Evolutionary conservation across 139 green algal genomes (phyloP).

Genomic region (Coccomyxa sp.): DNA sequence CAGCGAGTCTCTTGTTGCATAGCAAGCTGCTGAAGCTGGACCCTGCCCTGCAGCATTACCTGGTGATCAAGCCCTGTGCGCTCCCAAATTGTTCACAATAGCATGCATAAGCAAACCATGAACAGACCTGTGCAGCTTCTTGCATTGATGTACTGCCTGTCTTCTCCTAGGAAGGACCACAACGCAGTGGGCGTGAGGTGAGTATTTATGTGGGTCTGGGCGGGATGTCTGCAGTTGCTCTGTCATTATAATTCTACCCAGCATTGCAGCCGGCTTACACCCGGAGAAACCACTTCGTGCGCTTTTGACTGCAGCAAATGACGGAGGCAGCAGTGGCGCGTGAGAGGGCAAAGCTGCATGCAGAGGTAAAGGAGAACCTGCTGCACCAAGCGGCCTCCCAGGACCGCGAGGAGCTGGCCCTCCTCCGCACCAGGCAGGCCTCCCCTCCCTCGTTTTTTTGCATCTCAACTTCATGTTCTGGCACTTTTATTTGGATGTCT

Average conservation of each 20-base stretch:
- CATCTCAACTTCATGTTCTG: too few relatives aligned
- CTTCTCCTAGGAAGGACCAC: too few relatives aligned
- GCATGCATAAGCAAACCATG: too few relatives aligned
- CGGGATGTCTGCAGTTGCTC: too few relatives aligned
- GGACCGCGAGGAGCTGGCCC: conserved; percentile 3
- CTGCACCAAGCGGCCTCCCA: conserved; percentile 1
- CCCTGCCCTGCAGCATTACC: conserved; percentile 24
- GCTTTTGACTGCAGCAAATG: conserved; percentile 15
- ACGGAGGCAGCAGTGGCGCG: conserved; percentile 24
- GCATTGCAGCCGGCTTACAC: too few relatives aligned
- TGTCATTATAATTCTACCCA: too few relatives aligned
- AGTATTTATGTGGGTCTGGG: too few relatives aligned
- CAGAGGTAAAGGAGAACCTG: conserved; percentile 19
- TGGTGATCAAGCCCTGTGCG: neutral
- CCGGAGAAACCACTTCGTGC: neutral
- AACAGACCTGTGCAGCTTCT: too few relatives aligned
- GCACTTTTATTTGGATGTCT: too few relatives aligned
- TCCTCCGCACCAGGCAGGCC: neutral
- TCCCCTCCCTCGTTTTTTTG: too few relatives aligned
- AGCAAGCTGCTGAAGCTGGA: conserved; percentile 29
- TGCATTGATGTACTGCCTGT: too few relatives aligned
- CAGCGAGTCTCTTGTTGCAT: conserved; percentile 17
- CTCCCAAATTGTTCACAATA: neutral
- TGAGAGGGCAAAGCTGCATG: conserved; percentile 23
- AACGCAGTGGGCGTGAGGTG: too few relatives aligned